Evolutionary conservation across 495 filamentous ascomycete species (phyloP).

Genomic region (Daldinia grandis): DNA sequence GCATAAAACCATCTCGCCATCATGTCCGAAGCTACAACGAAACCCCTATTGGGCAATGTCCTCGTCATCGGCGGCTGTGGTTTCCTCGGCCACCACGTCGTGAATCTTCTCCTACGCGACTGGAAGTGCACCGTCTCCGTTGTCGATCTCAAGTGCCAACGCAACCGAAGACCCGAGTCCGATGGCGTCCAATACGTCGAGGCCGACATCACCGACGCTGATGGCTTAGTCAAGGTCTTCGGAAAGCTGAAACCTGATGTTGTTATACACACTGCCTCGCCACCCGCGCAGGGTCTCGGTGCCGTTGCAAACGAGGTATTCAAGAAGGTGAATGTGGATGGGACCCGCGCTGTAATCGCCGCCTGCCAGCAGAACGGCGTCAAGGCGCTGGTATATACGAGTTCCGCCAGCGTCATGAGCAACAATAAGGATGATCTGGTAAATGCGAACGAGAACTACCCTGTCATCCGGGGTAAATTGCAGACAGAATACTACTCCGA

Average conservation of each 20-base stretch:
- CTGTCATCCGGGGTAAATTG: slow-evolving; percentile 70
- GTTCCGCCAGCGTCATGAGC: slow-evolving; percentile 85
- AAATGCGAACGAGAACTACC: slow-evolving; percentile 90
- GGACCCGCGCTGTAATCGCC: slow-evolving; percentile 80
- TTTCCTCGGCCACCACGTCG: slow-evolving; percentile 76
- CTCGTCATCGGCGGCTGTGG: slow-evolving; percentile 75
- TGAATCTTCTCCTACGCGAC: slow-evolving; percentile 64
- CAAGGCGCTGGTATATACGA: slow-evolving; percentile 95
- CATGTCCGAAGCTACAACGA: slow-evolving; percentile 40
- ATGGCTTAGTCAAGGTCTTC: slow-evolving; percentile 71
- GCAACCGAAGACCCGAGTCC: slow-evolving; percentile 74
- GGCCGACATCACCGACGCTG: slow-evolving; percentile 83
- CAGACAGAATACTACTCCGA: slow-evolving; percentile 93
- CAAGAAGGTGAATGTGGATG: slow-evolving; percentile 91
- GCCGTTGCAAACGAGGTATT: slow-evolving; percentile 66
- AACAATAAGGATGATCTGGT: slow-evolving; percentile 82
- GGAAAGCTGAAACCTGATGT: slow-evolving; percentile 77
- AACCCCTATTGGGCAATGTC: slow-evolving; percentile 61
- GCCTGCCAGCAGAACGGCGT: slow-evolving; percentile 78
- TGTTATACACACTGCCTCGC: slow-evolving; percentile 94
- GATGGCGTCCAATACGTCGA: slow-evolving; percentile 79
- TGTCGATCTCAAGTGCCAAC: slow-evolving; percentile 81
- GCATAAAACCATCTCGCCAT: background rate
- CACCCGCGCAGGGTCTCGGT: slow-evolving; percentile 60
- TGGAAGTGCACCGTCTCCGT: slow-evolving; percentile 73